Percentiles rank a stretch among this genome's conserved stretches.
These are phyloP conservation scores for Aureobasidium sp. DNA, from an alignment of 2,329 filamentous ascomycete genomes.

Conservation along the genomic window DNA sequence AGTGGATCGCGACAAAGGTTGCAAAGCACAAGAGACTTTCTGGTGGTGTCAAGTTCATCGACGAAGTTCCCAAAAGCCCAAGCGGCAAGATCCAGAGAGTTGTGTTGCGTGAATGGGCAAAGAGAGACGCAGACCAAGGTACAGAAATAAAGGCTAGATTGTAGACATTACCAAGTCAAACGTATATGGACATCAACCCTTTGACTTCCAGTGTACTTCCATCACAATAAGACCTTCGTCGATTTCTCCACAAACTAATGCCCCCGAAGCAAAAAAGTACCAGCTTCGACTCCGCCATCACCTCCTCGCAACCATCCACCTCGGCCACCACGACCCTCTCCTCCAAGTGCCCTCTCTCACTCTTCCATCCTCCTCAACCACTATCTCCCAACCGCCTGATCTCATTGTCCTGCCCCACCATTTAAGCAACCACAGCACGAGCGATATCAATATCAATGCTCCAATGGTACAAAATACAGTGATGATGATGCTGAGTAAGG, in stretches of 20 bases:
- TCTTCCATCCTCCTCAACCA: conserved; percentile 10
- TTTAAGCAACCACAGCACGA: conserved; percentile 28
- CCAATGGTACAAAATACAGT: conserved; percentile 38
- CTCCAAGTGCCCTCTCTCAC: conserved; percentile 4
- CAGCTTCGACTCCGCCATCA: background rate
- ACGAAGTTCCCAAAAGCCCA: conserved; percentile 51
- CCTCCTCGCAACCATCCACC: conserved; percentile 4
- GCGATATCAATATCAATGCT: conserved; percentile 24
- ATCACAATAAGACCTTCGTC: background rate
- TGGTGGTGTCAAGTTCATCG: conserved; percentile 46
- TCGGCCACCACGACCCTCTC: background rate
- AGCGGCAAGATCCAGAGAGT: conserved; percentile 55
- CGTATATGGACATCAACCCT: background rate
- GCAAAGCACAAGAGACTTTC: conserved; percentile 36
- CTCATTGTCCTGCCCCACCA: background rate
- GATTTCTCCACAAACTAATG: background rate
- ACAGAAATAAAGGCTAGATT: conserved; percentile 22
- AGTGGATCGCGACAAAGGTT: conserved; percentile 32
- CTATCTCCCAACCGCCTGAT: conserved; percentile 11
- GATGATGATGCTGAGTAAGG: conserved; percentile 37
- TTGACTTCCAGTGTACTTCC: background rate
- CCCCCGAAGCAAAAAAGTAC: background rate
- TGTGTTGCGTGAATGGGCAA: conserved; percentile 51
- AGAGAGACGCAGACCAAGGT: conserved; percentile 40
- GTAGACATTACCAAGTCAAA: background rate